Percentiles rank a stretch among this genome's conserved stretches.
phyloP scores from a whole-genome alignment of 371 early-diverging fungal genomes.

The Mucor indicus region DNA sequence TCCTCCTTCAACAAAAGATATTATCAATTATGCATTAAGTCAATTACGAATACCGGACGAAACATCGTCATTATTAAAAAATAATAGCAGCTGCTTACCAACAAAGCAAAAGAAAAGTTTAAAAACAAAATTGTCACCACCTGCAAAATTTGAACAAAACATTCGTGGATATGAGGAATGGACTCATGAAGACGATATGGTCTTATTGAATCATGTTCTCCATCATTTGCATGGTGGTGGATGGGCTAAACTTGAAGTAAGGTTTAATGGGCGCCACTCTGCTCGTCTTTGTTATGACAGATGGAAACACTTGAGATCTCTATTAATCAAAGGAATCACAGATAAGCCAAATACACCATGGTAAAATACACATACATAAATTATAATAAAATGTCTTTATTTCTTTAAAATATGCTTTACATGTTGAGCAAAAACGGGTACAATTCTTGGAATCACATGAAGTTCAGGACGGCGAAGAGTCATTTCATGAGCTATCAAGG shows the following conservation, averaged over 20 bases:
- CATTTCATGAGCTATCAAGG: conserved; percentile 14
- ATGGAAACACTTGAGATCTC: conserved; percentile 17
- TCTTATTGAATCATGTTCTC: conserved; percentile 20
- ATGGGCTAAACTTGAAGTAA: conserved; percentile 22
- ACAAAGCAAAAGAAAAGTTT: not conserved
- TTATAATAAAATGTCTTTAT: too few relatives aligned
- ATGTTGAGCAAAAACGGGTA: conserved; percentile 19
- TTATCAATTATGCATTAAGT: conserved; percentile 14
- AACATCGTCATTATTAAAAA: too few relatives aligned
- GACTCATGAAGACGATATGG: conserved; percentile 28
- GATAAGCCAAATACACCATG: conserved; percentile 18
- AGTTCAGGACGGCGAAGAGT: conserved; percentile 19
- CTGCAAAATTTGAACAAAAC: conserved; percentile 32
- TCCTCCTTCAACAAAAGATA: conserved; percentile 7
- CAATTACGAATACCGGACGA: conserved; percentile 15
- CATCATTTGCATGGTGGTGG: conserved; percentile 20
- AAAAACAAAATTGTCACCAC: conserved; percentile 16
- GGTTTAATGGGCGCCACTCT: conserved; percentile 21
- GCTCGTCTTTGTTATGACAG: conserved; percentile 26
- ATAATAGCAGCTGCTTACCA: too few relatives aligned
- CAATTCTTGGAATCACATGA: conserved; percentile 21
- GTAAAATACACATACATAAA: not conserved
- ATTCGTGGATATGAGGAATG: conserved; percentile 41
- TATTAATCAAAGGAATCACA: conserved; percentile 17
- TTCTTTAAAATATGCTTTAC: conserved; percentile 5